A percentile compares a stretch with the other conserved stretches of the same genome.
Evolutionary conservation across 2,329 filamentous ascomycete species (phyloP).

Genomic region (Beauveria caledonica): DNA sequence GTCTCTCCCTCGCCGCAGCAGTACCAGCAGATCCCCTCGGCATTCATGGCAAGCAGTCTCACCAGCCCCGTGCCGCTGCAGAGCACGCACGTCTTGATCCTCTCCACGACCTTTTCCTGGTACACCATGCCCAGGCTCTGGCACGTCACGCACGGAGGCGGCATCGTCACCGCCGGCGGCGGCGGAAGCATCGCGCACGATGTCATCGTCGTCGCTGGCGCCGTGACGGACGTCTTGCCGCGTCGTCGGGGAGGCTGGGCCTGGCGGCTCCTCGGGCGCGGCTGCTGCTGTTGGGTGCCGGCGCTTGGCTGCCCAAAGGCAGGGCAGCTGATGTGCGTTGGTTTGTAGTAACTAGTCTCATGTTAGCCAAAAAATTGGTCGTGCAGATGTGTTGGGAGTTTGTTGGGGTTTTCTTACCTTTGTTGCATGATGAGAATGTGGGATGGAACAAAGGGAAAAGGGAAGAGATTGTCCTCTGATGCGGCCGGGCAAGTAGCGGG

Average conservation of each 20-base stretch:
- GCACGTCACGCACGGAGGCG: background rate
- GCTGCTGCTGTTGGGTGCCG: background rate
- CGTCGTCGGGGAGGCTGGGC: background rate
- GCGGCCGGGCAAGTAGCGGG: background rate
- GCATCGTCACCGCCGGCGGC: background rate
- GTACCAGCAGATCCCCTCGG: background rate
- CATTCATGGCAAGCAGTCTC: background rate
- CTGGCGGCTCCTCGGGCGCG: background rate
- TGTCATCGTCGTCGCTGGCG: background rate
- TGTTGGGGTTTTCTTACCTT: background rate
- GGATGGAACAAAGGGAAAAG: background rate
- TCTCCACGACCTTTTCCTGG: background rate
- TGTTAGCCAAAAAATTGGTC: background rate
- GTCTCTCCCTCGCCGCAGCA: slow-evolving; percentile 5
- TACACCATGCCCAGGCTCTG: background rate
- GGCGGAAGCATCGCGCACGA: background rate
- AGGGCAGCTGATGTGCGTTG: background rate
- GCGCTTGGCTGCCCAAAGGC: background rate
- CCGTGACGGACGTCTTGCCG: background rate
- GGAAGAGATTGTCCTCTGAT: background rate
- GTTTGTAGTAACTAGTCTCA: no score
- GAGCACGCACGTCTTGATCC: background rate
- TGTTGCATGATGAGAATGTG: background rate
- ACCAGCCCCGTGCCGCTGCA: background rate
- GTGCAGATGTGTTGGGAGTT: no score